These are phyloP conservation scores for Ustilago tritici DNA, from an alignment of 1,284 basidiomycete genomes.

Conservation along the genomic window DNA sequence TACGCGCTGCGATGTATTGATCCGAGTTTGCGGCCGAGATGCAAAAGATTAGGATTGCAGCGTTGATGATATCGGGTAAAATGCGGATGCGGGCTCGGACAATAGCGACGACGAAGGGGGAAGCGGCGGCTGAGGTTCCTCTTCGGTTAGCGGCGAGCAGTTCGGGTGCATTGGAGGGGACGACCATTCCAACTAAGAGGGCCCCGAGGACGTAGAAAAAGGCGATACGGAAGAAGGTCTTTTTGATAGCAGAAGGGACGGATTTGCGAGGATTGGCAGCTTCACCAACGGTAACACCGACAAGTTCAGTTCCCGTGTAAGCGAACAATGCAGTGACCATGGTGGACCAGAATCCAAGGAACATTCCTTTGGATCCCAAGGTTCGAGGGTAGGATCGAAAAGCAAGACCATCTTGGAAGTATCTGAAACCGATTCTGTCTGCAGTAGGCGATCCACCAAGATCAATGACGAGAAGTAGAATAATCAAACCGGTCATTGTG, in stretches of 20 bases:
- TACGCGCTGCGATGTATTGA: constrained; percentile 73
- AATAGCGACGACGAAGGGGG: constrained; percentile 80
- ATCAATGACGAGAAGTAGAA: constrained; percentile 57
- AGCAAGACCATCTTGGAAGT: constrained; percentile 72
- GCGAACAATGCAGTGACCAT: constrained; percentile 72
- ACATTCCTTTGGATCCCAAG: constrained; percentile 60
- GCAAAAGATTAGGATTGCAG: constrained; percentile 66
- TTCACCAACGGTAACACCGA: constrained; percentile 72
- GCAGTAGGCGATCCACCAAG: constrained; percentile 73
- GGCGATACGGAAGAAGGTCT: constrained; percentile 74
- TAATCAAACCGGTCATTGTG: constrained; percentile 52
- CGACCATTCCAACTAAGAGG: constrained; percentile 70
- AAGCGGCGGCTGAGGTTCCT: constrained; percentile 72
- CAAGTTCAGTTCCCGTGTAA: constrained; percentile 76
- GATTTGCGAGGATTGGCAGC: constrained; percentile 75
- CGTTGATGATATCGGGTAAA: constrained; percentile 76
- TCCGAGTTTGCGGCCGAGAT: constrained; percentile 73
- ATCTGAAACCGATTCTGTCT: constrained; percentile 75
- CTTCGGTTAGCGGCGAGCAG: constrained; percentile 40
- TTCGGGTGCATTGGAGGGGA: constrained; percentile 51
- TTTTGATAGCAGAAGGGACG: constrained; percentile 75
- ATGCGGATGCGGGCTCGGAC: constrained; percentile 78
- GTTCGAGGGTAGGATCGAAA: constrained; percentile 36
- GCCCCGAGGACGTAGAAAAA: constrained; percentile 77
- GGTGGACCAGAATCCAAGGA: constrained; percentile 59